Evolutionary conservation across 495 filamentous ascomycete species (phyloP).

Genomic region (Schizothecium vesticola): DNA sequence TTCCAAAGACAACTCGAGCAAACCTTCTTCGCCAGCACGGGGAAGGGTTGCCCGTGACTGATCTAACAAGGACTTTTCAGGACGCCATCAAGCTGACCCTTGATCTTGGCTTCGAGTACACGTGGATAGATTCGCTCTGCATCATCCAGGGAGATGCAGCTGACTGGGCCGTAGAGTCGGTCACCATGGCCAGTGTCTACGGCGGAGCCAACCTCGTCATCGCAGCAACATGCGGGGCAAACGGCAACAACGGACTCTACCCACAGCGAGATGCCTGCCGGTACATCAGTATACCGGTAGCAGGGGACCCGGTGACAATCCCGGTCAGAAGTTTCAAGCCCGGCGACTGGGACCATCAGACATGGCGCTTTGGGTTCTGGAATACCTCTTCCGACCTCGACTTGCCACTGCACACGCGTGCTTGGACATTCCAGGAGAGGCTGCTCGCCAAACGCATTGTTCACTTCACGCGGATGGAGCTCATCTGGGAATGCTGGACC

Average conservation of each 20-base stretch:
- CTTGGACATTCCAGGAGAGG: background rate
- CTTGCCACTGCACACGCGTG: background rate
- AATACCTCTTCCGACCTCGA: background rate
- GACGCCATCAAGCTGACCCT: background rate
- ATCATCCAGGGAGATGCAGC: background rate
- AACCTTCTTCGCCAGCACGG: background rate
- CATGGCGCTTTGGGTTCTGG: background rate
- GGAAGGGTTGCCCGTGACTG: background rate
- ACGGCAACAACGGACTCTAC: background rate
- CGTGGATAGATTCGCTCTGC: background rate
- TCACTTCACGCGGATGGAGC: background rate
- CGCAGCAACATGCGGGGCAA: background rate
- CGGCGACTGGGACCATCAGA: background rate
- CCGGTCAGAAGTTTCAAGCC: background rate
- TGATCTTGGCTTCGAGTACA: background rate
- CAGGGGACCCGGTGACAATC: background rate
- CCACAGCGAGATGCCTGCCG: background rate
- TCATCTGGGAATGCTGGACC: background rate
- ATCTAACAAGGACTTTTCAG: background rate
- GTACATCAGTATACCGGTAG: background rate
- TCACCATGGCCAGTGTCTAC: background rate
- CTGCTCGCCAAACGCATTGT: background rate
- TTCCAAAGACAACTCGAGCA: background rate
- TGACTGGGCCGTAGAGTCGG: background rate
- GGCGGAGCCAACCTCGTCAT: background rate